phyloP scores from a whole-genome alignment of 805 yeast species.

The Ogataea sp. region DNA sequence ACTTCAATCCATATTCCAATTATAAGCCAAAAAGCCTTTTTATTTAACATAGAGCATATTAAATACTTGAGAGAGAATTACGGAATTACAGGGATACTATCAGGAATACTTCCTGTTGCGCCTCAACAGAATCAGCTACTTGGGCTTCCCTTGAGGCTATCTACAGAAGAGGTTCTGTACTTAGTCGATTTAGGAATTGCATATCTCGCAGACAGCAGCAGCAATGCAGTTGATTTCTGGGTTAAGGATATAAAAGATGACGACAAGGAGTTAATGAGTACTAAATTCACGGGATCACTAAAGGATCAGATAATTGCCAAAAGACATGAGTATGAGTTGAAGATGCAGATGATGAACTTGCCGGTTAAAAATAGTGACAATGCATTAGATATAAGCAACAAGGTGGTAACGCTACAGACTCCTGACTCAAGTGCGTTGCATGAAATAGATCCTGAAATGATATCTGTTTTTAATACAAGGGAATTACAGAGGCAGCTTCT shows the following conservation, averaged over 20 bases:
- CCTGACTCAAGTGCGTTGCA: neutral
- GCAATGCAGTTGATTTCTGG: conserved; percentile 2
- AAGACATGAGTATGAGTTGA: conserved; percentile 5
- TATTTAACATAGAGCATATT: conserved; percentile 52
- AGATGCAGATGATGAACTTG: conserved; percentile 1
- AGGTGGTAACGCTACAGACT: neutral
- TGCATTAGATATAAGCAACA: neutral
- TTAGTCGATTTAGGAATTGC: conserved; percentile 30
- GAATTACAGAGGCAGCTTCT: neutral
- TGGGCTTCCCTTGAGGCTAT: conserved; percentile 72
- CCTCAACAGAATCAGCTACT: conserved; percentile 90
- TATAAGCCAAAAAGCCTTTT: conserved; percentile 37
- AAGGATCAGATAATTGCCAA: conserved; percentile 3
- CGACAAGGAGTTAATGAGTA: neutral
- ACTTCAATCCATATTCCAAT: conserved; percentile 19
- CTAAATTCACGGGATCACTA: neutral
- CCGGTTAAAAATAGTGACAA: neutral
- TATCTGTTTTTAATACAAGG: neutral
- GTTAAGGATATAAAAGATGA: neutral
- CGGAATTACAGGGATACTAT: conserved; percentile 68
- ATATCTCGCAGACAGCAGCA: conserved; percentile 6
- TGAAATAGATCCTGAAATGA: neutral
- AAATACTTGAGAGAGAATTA: conserved; percentile 41
- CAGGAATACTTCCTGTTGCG: conserved; percentile 81
- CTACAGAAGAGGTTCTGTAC: conserved; percentile 68